Percentiles rank a stretch among this genome's conserved stretches.
phyloP scores from a whole-genome alignment of 192 early-diverging fungal genomes.

The Diversispora eburnea region DNA sequence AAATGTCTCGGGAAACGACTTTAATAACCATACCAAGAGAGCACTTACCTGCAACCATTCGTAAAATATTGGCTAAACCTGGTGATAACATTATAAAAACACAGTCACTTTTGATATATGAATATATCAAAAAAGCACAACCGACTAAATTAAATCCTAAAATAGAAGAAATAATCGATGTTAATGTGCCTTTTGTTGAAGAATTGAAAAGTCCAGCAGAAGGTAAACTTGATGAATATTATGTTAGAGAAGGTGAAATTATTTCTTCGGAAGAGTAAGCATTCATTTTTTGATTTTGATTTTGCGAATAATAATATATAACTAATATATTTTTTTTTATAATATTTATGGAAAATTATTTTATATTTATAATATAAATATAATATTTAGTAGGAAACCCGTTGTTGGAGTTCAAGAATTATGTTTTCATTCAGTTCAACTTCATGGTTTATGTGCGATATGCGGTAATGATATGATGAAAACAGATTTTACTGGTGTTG shows the following conservation, averaged over 20 bases:
- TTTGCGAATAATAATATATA: background rate
- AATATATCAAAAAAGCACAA: background rate
- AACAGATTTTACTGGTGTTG: slow-evolving; percentile 32
- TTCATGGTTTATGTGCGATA: slow-evolving; percentile 73
- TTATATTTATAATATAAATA: background rate
- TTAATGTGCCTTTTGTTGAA: background rate
- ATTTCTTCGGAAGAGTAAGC: background rate
- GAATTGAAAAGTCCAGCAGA: slow-evolving; percentile 15
- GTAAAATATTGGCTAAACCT: slow-evolving; percentile 5
- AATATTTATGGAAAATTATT: background rate
- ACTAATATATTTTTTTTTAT: background rate
- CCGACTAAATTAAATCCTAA: background rate
- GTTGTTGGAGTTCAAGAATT: slow-evolving; percentile 35
- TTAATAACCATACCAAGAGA: slow-evolving; percentile 5
- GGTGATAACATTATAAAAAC: slow-evolving; percentile 2
- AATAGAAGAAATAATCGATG: background rate
- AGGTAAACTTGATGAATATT: slow-evolving; percentile 1
- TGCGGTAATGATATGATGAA: slow-evolving; percentile 70
- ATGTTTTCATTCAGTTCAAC: slow-evolving; percentile 73
- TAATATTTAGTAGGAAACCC: background rate
- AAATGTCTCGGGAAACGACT: background rate
- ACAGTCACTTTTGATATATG: slow-evolving; percentile 1
- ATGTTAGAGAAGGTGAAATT: background rate
- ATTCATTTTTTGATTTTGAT: background rate
- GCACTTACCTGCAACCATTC: slow-evolving; percentile 13